Evolutionary conservation across 2,329 filamentous ascomycete genomes (phyloP).

Genomic region (Fusarium floridanum): DNA sequence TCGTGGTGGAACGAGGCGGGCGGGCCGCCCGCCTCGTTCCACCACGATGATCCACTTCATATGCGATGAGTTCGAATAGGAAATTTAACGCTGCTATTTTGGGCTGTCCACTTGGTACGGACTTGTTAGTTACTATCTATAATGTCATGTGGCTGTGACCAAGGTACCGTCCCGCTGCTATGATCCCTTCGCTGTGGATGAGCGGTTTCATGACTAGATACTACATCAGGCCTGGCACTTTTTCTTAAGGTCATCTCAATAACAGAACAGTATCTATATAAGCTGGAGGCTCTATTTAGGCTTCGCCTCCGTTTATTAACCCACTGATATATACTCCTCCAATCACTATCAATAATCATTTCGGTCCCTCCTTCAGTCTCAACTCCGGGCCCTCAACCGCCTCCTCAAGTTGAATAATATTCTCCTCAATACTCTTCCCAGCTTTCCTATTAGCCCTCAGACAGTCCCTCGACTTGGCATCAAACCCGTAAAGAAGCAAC

Average conservation of each 20-base stretch:
- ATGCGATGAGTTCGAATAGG: neutral
- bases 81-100: neutral
- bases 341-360: neutral
- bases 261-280: neutral
- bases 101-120: no score
- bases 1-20: no score
- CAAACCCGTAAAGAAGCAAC: conserved; percentile 8
- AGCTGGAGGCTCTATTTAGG: neutral
- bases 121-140: neutral
- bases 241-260: neutral
- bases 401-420: neutral
- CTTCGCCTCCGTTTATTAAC: neutral
- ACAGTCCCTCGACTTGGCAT: neutral
- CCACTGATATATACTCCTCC: neutral
- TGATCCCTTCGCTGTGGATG: neutral
- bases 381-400: neutral
- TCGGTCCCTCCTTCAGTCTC: neutral
- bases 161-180: neutral
- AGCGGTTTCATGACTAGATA: neutral
- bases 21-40: neutral
- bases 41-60: neutral
- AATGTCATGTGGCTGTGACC: neutral
- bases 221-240: neutral
- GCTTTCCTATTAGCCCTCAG: neutral
- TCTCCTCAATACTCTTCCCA: neutral